Percentiles rank a stretch among this genome's conserved stretches.
Evolutionary conservation across 106 monocot species (phyloP).

Genomic region (Dendrobium catenatum): DNA sequence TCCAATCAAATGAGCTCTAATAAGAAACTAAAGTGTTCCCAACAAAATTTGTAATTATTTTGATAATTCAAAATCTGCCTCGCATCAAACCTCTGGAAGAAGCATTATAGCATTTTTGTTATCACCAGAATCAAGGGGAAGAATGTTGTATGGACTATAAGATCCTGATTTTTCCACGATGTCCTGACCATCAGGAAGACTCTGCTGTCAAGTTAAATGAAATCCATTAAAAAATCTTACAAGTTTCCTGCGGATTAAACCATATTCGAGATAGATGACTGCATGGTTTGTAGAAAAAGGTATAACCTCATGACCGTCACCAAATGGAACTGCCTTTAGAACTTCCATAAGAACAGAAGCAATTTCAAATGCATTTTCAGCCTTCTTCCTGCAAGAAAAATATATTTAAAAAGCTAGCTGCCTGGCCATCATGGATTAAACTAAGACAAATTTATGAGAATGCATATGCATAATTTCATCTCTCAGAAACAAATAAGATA

Average conservation of each 20-base stretch:
- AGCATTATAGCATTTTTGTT: conserved; percentile 52
- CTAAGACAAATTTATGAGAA: neutral
- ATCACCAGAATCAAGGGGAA: conserved; percentile 55
- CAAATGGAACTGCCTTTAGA: conserved; percentile 36
- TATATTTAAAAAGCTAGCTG: conserved; percentile 2
- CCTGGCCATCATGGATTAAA: neutral
- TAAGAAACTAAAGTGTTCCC: neutral
- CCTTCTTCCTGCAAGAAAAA: conserved; percentile 18
- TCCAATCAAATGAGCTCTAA: neutral
- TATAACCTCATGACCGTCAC: conserved; percentile 46
- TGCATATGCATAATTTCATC: neutral
- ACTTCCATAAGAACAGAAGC: conserved; percentile 48
- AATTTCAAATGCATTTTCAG: conserved; percentile 28
- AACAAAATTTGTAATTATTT: no score
- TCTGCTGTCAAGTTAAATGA: conserved; percentile 11
- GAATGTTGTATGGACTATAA: conserved; percentile 56
- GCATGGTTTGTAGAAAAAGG: neutral
- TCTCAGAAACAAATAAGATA: neutral
- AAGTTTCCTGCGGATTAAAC: neutral
- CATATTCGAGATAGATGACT: conserved; percentile 4
- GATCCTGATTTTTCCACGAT: conserved; percentile 19
- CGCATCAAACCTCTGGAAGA: conserved; percentile 53
- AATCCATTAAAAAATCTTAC: neutral
- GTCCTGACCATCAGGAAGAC: conserved; percentile 23
- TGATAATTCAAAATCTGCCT: neutral